Conservation (phyloP, 2,329 filamentous ascomycete genomes). For the Sporothrix curviconia region DNA sequence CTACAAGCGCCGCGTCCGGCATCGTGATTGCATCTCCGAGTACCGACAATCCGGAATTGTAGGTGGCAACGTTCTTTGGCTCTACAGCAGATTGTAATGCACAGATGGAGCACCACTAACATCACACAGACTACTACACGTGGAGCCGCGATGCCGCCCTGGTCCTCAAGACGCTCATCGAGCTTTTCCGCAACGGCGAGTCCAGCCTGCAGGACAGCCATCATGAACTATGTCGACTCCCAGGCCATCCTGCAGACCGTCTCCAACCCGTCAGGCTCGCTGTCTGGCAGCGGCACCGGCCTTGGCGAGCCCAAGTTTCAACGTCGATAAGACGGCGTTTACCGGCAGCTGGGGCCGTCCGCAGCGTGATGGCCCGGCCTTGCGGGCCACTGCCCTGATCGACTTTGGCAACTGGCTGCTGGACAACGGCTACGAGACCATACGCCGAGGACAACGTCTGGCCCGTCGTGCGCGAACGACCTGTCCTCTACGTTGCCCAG, state of each 20-base stretch:
- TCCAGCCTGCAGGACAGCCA: conserved; percentile 45
- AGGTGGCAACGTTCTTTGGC: conserved; percentile 23
- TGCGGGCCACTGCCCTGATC: conserved; percentile 67
- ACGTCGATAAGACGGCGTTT: conserved; percentile 56
- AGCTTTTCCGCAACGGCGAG: conserved; percentile 49
- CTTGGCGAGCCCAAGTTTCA: conserved; percentile 70
- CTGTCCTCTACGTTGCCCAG: conserved; percentile 65
- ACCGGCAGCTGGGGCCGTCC: conserved; percentile 68
- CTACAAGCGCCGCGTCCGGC: conserved; percentile 41
- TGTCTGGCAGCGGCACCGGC: conserved; percentile 44
- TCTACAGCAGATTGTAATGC: background rate
- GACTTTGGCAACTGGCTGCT: conserved; percentile 64
- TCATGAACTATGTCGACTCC: conserved; percentile 61
- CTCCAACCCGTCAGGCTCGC: conserved; percentile 60
- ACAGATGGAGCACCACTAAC: background rate
- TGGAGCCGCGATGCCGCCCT: conserved; percentile 73
- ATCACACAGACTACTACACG: conserved; percentile 54
- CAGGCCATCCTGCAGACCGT: conserved; percentile 62
- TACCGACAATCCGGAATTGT: conserved; percentile 49
- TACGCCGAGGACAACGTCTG: conserved; percentile 54
- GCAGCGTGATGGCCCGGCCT: conserved; percentile 71
- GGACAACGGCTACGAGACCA: conserved; percentile 53
- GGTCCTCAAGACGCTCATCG: conserved; percentile 61
- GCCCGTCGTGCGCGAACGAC: conserved; percentile 71
- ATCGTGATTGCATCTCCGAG: conserved; percentile 53